Evolutionary conservation across 2,329 filamentous ascomycete genomes (phyloP).

Genomic region (Penicillium olsonii): DNA sequence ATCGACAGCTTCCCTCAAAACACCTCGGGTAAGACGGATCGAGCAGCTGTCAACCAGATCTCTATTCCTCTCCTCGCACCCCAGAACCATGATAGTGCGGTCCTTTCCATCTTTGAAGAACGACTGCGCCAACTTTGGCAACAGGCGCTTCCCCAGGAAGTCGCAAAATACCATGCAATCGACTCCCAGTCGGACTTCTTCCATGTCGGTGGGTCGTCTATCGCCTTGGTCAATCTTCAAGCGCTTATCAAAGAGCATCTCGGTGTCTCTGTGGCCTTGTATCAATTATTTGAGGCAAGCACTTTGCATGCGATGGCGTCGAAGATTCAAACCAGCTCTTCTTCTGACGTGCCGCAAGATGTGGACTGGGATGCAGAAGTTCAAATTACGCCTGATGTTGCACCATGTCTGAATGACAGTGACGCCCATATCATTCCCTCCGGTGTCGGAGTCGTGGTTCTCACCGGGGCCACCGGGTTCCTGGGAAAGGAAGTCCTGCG

Average conservation of each 20-base stretch:
- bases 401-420: not conserved
- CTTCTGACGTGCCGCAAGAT: not conserved
- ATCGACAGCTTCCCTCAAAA: constrained; percentile 30
- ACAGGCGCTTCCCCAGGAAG: constrained; percentile 14
- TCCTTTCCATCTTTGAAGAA: constrained; percentile 9
- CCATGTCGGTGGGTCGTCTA: constrained; percentile 22
- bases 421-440: not conserved
- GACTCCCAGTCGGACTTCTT: constrained; percentile 21
- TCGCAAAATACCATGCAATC: constrained; percentile 12
- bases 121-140: constrained; percentile 19
- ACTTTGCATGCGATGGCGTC: constrained; percentile 18
- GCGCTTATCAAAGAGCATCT: constrained; percentile 15
- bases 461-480: constrained; percentile 23
- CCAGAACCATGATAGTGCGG: not conserved
- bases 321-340: constrained; percentile 7
- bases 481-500: constrained; percentile 22
- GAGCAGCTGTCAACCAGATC: constrained; percentile 13
- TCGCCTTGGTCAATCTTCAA: constrained; percentile 17
- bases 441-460: constrained; percentile 7
- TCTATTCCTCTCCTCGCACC: constrained; percentile 5
- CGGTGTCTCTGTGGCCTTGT: constrained; percentile 11
- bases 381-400: not conserved
- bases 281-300: constrained; percentile 21
- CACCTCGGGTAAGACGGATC: constrained; percentile 32
- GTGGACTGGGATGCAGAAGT: constrained; percentile 20